These are phyloP conservation scores for Coniochaeta pulveracea DNA, from an alignment of 2,329 filamentous ascomycete genomes.

Conservation along the genomic window DNA sequence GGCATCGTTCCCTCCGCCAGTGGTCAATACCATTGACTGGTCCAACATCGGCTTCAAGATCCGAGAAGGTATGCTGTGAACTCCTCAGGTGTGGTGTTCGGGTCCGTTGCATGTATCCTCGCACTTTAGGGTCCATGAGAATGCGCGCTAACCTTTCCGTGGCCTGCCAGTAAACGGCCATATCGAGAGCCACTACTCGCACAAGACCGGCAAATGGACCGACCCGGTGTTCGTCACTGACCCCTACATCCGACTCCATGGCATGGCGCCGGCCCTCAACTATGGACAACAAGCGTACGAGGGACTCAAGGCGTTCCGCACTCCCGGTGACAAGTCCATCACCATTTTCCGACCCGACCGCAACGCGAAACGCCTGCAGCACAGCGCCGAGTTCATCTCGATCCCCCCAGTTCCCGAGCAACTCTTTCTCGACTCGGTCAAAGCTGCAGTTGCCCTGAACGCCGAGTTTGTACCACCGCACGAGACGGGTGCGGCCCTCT, in stretches of 20 bases:
- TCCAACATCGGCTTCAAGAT: conserved; percentile 85
- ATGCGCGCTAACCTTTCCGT: no score
- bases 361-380: conserved; percentile 76
- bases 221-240: conserved; percentile 68
- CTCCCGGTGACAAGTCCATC: conserved; percentile 56
- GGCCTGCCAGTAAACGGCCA: conserved; percentile 78
- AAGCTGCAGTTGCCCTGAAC: conserved; percentile 76
- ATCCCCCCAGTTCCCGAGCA: conserved; percentile 70
- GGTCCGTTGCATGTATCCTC: no score
- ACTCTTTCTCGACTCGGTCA: conserved; percentile 65
- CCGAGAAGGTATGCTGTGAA: conserved; percentile 75
- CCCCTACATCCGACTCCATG: conserved; percentile 80
- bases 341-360: conserved; percentile 78
- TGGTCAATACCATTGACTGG: conserved; percentile 83
- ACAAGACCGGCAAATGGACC: conserved; percentile 65
- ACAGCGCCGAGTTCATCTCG: conserved; percentile 73
- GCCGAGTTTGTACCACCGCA: conserved; percentile 87
- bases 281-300: conserved; percentile 98
- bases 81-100: no score
- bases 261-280: conserved; percentile 91
- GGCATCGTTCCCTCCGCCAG: conserved; percentile 61
- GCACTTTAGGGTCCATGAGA: no score
- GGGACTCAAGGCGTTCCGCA: conserved; percentile 92
- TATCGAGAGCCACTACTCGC: conserved; percentile 76
- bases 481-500: conserved; percentile 81